Evolutionary conservation across 768 basidiomycete genomes (phyloP), one percentile per base, ranked within the genome.

Genomic region (Cystofilobasidium bisporidii): DNA sequence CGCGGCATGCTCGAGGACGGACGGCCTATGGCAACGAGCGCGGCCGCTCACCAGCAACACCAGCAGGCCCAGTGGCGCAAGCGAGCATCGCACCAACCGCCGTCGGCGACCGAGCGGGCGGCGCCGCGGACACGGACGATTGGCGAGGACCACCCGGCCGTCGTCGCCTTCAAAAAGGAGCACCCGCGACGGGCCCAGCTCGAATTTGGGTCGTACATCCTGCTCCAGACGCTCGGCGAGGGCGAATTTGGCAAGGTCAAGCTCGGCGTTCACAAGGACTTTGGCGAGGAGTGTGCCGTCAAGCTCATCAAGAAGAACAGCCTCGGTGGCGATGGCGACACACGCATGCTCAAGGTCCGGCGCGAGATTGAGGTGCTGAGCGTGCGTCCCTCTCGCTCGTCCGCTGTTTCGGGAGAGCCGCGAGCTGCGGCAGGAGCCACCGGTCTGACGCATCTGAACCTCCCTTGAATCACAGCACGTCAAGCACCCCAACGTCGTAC

Each of bases 171-270:
- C 70, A 74, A 75, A 50, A 65, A 70, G 22, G 74, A 75, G 18
- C 77, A 78, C 67, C 76, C 77, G 8, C 72, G 75, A 2, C 70
- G 77, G 53, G 76, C 75, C 26, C 76, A 78, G 71, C 75, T 80
- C 64, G 77, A 75, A 57, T 98, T 99, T 72, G 96, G 96, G 0
- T 91, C 93, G 0, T 99, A 99, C 77, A 81, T 98, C 14, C 82
- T 98, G 45, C 81, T 99, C 22, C 93, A 98, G 77, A 98, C 96
- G 0, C 82, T 99, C 24, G 96, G 96, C 55, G 94, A 99, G 79
- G 94, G 94, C 72, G 94, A 98, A 80, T 97, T 97, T 75, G 93
- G 92, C 56, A 98, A 98, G 77, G 93, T 98, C 79, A 98, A 97
- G 77, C 84, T 98, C n/a, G 94, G 94, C 8, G 81, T 98, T 62